Base-by-base conservation (phyloP, 176 grass and related monocot genomes). In the Calamus simplicifolius region DNA sequence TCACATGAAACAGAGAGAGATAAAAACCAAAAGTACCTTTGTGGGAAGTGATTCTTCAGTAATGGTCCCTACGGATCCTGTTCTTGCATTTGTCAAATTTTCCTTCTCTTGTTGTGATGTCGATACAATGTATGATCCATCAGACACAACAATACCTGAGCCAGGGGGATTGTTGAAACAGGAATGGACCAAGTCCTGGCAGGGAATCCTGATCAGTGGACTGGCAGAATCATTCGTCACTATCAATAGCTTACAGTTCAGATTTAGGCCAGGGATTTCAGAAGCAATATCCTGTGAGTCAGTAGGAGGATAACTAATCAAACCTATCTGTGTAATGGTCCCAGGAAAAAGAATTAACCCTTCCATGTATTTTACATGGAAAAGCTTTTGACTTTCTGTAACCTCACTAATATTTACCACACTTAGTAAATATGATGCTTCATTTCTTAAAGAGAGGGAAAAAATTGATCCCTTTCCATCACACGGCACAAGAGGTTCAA, bases 401-500 rank as follows among this genome's bases (percentile, higher is more conserved):
- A 82, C 81, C 73, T 73, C 85, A 64, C 56, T 63, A 67, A 95
- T 64, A 51, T 73, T 79, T 58, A 82, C 23, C 61, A 95, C 43
- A 16, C 51, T 85, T 57, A 88, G 59, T 49, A 78, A 80, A 60
- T 76, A 26, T 51, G 61, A 55, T 62, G 55, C 89, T 48, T 82
- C 75, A 63, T 95, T 95, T 23, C 58, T 80, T 76, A 88, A 77
- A 69, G 77, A 95, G 71, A 95, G 85, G 57, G 83, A 81, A 71
- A 81, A 79, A 63, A 84, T 71, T 13, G 80, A 76, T 30, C 71
- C 77, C 50, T 35, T 82, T 63, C 50, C 51, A 72, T 75, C 75
- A 62, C 80, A 90, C 52, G 83, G 74, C 17, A 52, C 68, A 60
- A 80, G 29, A 73, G 2, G 38, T 43, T 85, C 80, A 72, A 85